Evolutionary conservation across 2,329 filamentous ascomycete species (phyloP).

Genomic region (Aspergillus sp.): DNA sequence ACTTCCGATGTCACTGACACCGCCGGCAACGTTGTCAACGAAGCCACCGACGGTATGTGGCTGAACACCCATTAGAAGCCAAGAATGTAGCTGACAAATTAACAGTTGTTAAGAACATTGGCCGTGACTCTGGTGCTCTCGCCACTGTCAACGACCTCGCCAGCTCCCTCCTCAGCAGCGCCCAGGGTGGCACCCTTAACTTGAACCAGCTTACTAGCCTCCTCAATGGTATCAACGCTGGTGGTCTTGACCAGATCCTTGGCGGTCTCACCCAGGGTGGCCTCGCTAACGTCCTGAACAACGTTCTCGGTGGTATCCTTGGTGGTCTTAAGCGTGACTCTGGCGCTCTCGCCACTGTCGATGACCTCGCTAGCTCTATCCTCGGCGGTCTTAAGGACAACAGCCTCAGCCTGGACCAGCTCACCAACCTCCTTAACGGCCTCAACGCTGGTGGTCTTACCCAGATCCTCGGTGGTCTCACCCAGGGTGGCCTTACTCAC

Average conservation of each 20-base stretch:
- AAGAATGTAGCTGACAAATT: neutral
- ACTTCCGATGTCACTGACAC: neutral
- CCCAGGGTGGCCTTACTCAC: conserved; percentile 1
- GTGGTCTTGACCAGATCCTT: neutral
- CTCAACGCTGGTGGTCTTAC: conserved; percentile 1
- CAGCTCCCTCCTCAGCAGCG: neutral
- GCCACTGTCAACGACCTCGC: neutral
- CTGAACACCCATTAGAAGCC: neutral
- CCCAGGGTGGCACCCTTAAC: neutral
- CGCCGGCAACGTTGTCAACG: conserved; percentile 2
- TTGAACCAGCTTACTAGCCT: neutral
- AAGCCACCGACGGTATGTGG: neutral
- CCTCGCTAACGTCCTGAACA: conserved; percentile 3
- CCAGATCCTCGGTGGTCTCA: too few relatives aligned
- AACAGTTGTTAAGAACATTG: neutral
- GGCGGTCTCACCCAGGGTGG: neutral
- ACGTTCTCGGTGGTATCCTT: conserved; percentile 9
- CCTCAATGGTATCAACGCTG: conserved; percentile 4
- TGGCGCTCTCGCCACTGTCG: neutral
- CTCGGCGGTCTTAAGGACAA: neutral
- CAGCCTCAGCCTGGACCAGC: neutral
- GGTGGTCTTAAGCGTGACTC: conserved; percentile 5
- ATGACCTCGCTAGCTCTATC: neutral
- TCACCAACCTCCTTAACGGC: conserved; percentile 2
- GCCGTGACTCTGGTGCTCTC: neutral